Evolutionary conservation across 331 rosid species (phyloP), one percentile per base, ranked within the genome.

Genomic region (Prunus yedoensis): DNA sequence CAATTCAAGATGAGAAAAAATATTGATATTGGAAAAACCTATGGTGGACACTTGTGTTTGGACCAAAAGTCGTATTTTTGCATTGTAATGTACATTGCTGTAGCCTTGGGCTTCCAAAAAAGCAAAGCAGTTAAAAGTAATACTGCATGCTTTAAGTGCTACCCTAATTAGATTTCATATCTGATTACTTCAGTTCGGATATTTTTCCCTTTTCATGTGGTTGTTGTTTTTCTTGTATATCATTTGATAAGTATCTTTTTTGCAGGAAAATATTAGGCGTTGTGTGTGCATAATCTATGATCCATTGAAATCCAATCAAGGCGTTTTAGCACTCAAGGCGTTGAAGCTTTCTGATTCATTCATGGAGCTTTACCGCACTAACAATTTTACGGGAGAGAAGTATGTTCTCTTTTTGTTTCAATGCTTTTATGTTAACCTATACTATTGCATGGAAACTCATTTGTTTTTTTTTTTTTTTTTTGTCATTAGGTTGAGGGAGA

Each of bases 201-300:
- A 4, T 71, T 71, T 45, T 8, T 21, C 21, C 16, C 54, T 6
- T 58, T 2, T 23, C 17, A 43, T 16, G 10, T 10, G 25, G 25
- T 41, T 35, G 52, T 25, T 35, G 75, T 65, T 51, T 71, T 27
- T 6, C 58, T 53, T 45, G 49, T 47, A 0, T 46, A 71, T 69
- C 45, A 16, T 74, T 45, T 8, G 35, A 71, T 66, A 27, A 73
- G 73, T 20, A 5, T 66, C 27, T 2, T 21, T n/a, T 16, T 79
- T 84, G 70, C 87, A 94, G 99, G 97, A 94, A 85, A 94, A 90
- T 75, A 94, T 94, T 47, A 85, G 89, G 76, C 96, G 95, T 12
- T 91, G 98, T 81, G 97, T 94, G 45, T 85, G 97, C 84, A 94
- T 94, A 78, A 90, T 94, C 79, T 94, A 94, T 80, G 98, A 94